These are phyloP conservation scores for Pseudocercospora ulei DNA, from an alignment of 2,329 filamentous ascomycete genomes.

Conservation along the genomic window DNA sequence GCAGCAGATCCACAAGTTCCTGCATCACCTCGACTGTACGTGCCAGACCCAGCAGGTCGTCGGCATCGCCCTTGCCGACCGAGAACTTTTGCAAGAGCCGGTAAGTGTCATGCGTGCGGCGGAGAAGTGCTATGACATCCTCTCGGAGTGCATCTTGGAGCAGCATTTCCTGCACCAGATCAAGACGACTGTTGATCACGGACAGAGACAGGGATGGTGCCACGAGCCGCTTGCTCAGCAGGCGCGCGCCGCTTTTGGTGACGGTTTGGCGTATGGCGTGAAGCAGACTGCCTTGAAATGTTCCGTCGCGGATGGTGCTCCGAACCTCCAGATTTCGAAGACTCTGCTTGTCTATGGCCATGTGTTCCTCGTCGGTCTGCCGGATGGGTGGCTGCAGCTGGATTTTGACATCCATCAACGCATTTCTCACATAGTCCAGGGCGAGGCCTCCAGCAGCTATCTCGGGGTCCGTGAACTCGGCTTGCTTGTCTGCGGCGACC, in stretches of 20 bases:
- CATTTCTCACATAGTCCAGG: constrained; percentile 72
- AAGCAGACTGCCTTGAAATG: constrained; percentile 71
- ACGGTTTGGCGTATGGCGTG: constrained; percentile 84
- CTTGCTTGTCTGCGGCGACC: constrained; percentile 46
- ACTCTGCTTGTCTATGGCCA: constrained; percentile 87
- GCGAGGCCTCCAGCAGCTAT: constrained; percentile 66
- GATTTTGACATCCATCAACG: constrained; percentile 66
- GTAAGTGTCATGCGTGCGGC: constrained; percentile 72
- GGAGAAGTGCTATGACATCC: constrained; percentile 56
- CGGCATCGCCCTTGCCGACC: constrained; percentile 78
- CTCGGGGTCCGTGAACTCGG: constrained; percentile 58
- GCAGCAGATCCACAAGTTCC: constrained; percentile 49
- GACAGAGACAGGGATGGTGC: constrained; percentile 79
- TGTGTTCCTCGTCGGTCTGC: constrained; percentile 62
- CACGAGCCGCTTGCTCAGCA: constrained; percentile 74
- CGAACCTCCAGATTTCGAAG: constrained; percentile 82
- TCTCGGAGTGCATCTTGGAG: constrained; percentile 59
- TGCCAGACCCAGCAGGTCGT: constrained; percentile 76
- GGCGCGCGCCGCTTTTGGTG: constrained; percentile 78
- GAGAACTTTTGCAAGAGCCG: constrained; percentile 90
- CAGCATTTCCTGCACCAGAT: constrained; percentile 70
- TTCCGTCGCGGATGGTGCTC: constrained; percentile 70
- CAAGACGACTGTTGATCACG: constrained; percentile 67
- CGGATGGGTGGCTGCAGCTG: constrained; percentile 74
- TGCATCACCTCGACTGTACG: constrained; percentile 68